Evolutionary conservation across 2,329 filamentous ascomycete genomes (phyloP), one percentile per base, ranked within the genome.

Genomic region (Arthrocladium fulminans): DNA sequence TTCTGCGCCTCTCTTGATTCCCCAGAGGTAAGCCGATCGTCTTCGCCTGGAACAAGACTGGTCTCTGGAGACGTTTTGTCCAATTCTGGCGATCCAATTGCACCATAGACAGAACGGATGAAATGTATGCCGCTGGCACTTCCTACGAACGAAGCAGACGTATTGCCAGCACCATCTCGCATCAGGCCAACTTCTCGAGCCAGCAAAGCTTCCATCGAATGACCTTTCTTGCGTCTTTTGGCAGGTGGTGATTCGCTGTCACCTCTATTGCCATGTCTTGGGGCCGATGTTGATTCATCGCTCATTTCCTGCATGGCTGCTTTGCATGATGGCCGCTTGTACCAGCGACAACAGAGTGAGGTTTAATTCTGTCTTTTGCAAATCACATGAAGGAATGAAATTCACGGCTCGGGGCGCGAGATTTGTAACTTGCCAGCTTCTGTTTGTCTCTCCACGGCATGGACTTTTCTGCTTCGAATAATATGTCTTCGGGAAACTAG

Each of bases 81-180:
- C 12, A 61, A 61, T 13, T 61, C 61, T 29, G 61, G 59, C 43
- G 63, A 63, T 2, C 69, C 62, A 24, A 79, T 66, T 1, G 73
- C 68, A 25, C 71, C 62, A 35, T 77, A 76, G 1, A 79, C 76
- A 17, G 72, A 71, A 4, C 74, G 70, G 27, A 79, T 74, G 55
- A 79, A 79, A 55, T 77, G 71, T n/a, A 79, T 78, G 1, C 76
- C 76, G 51, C 75, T 78, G 13, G 73, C 73, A 44, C 75, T 78
- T 3, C 76, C 76, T 3, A 79, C 69, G 48, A 80, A 80, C 0
- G 72, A 74, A 12, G 74, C 70, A 2, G 70, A 70, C 19, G 68
- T 71, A 24, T 69, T 65, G 23, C 67, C 67, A 13, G 66, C 67
- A 23, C 68, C 64, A 53, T 73, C 71, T 50, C 75, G 68, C 74